phyloP scores from a whole-genome alignment of 2,329 filamentous ascomycete genomes.

The Calonectria naviculata region DNA sequence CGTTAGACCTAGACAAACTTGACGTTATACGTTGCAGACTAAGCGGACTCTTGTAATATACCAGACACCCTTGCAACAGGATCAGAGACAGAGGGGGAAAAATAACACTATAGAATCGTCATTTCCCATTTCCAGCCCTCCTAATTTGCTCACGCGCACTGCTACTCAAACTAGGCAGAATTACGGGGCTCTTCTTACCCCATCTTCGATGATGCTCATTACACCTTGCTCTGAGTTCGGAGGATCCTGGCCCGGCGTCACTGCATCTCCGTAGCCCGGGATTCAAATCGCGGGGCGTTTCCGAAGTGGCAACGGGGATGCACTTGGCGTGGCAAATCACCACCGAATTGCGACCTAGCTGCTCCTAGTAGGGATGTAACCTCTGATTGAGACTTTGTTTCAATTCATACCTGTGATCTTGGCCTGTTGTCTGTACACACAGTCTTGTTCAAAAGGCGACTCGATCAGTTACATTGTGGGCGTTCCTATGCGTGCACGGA shows the following conservation, averaged over 20 bases:
- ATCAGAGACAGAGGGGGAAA: too few relatives aligned
- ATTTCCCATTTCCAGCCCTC: background rate
- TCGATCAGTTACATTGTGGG: background rate
- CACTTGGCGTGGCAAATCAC: background rate
- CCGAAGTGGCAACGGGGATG: background rate
- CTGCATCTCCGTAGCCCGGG: background rate
- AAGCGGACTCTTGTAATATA: background rate
- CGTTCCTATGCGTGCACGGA: background rate
- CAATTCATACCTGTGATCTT: background rate
- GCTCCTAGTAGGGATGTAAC: background rate
- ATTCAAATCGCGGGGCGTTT: constrained; percentile 13
- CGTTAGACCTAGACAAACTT: background rate
- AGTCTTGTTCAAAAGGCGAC: background rate
- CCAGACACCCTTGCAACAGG: background rate
- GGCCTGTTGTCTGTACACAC: background rate
- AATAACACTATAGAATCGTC: background rate
- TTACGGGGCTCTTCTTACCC: background rate
- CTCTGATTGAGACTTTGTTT: background rate
- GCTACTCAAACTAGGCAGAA: constrained; percentile 7
- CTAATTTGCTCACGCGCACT: constrained; percentile 14
- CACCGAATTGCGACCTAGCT: background rate
- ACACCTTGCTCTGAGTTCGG: background rate
- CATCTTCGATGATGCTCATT: constrained; percentile 13
- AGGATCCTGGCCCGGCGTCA: constrained; percentile 4
- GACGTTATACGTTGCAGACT: constrained; percentile 1